Base-by-base conservation (phyloP, 495 filamentous ascomycete genomes). In the Penicillium odoratum region DNA sequence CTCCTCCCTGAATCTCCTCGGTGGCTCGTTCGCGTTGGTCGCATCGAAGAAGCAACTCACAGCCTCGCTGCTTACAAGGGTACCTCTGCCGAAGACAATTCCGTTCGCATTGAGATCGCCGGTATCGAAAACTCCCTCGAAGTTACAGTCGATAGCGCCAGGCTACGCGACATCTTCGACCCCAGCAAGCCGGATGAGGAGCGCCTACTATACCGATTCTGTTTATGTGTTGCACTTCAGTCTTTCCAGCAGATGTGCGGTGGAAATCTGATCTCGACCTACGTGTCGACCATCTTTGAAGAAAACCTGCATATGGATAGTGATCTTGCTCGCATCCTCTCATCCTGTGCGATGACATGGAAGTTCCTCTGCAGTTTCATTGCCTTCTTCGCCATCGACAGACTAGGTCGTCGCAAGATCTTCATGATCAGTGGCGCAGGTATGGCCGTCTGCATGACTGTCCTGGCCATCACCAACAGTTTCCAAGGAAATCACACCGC, bases 1-100 rank as follows among this genome's bases (percentile, higher is more conserved):
- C 71, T 78, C 28, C 75, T 87, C 51, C 83, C 84, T 9, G 83
- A 85, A 48, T 75, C 72, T 4, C 76, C 74, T n/a, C 66, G 74
- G 6, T 79, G 76, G 76, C 67, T 79, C 3, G 66, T 76, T n/a
- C 66, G 58, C 16, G 65, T 71, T 33, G 59, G 63, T 40, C 66
- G 71, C 16, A 62, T 65, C 28, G 68, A 65, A 2, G 63, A 72
- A 44, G 75, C 74, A 2, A 60, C 61, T 34, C 15, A 51, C 15
- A 71, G 61, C 44, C 65, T 80, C 7, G 65, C 75, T 7, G 58
- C 67, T 0, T 69, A 74, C 30, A 70, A 70, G 15, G 72, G 69
- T 28, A 31, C 68, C 2, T 40, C 66, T 5, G 52, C 53, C 6
- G 68, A 74, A 13, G 62, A 72, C 21, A 59, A 61, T 15, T 62